phyloP scores from a whole-genome alignment of 2,329 filamentous ascomycete species.

The Aspergillus aculeatinus region DNA sequence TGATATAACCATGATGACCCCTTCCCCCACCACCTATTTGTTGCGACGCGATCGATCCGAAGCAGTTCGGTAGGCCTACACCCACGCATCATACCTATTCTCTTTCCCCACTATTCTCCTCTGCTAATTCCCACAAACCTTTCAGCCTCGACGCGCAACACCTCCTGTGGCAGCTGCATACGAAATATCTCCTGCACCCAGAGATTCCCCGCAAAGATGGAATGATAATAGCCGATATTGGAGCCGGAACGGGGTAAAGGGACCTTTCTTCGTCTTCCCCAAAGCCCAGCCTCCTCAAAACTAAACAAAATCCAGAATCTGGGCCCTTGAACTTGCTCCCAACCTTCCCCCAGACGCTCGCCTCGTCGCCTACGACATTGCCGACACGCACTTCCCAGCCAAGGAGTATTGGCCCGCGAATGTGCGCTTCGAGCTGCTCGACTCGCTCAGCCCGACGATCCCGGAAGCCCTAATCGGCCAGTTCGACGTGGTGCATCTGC shows the following conservation, averaged over 20 bases:
- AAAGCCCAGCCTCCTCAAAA: too few relatives aligned
- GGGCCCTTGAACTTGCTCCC: constrained; percentile 14
- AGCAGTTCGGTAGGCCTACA: too few relatives aligned
- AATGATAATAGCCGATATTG: constrained; percentile 20
- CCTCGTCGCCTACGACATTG: constrained; percentile 21
- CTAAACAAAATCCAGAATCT: constrained; percentile 10
- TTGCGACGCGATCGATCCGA: too few relatives aligned
- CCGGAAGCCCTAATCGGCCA: constrained; percentile 9
- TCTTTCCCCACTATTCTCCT: too few relatives aligned
- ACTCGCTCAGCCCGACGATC: constrained; percentile 14
- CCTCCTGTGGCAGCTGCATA: constrained; percentile 18
- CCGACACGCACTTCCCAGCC: constrained; percentile 15
- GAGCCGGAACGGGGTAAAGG: constrained; percentile 15
- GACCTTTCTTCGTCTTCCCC: too few relatives aligned
- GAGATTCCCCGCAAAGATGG: constrained; percentile 11
- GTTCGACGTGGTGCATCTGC: constrained; percentile 24
- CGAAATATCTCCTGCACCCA: constrained; percentile 15
- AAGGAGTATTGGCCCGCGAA: constrained; percentile 14
- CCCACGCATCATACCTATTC: too few relatives aligned
- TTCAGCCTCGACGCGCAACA: constrained; percentile 11
- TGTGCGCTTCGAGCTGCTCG: constrained; percentile 11
- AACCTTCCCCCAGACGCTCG: constrained; percentile 11
- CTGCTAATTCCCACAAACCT: too few relatives aligned
- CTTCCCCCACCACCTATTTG: too few relatives aligned
- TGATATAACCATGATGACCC: too few relatives aligned